These are phyloP conservation scores for Lichtheimia ornata DNA, from an alignment of 371 early-diverging fungal species.

Conservation along the genomic window DNA sequence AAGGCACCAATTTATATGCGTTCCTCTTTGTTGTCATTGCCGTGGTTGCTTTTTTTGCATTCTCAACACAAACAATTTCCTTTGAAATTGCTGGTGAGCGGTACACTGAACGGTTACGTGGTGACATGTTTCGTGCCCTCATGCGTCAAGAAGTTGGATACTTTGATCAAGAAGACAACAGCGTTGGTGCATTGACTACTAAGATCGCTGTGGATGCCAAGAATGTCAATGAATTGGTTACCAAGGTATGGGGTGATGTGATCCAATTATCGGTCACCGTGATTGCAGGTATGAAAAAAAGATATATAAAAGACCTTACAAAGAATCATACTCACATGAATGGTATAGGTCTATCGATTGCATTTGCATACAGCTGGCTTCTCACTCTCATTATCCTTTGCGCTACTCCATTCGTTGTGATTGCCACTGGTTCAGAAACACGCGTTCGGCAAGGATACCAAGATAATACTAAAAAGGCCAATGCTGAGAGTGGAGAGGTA, in stretches of 20 bases:
- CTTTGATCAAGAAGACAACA: conserved; percentile 84
- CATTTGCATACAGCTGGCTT: conserved; percentile 48
- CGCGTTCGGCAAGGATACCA: conserved; percentile 46
- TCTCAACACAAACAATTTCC: conserved; percentile 35
- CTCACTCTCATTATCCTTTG: conserved; percentile 53
- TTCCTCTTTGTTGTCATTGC: conserved; percentile 76
- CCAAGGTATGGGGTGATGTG: conserved; percentile 65
- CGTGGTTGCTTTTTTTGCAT: conserved; percentile 48
- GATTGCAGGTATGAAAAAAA: conserved; percentile 26
- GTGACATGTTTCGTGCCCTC: conserved; percentile 57
- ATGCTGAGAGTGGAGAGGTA: conserved; percentile 61
- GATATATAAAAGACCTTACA: too few relatives aligned
- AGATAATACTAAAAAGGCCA: conserved; percentile 56
- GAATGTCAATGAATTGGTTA: conserved; percentile 67
- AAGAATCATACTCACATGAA: too few relatives aligned
- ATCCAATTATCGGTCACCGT: conserved; percentile 54
- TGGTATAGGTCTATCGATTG: conserved; percentile 27
- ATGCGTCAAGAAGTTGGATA: conserved; percentile 84
- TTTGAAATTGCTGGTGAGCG: conserved; percentile 61
- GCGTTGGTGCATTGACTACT: conserved; percentile 85
- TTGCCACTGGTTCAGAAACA: conserved; percentile 30
- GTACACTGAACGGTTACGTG: conserved; percentile 64
- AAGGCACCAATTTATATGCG: conserved; percentile 72
- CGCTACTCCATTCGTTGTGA: conserved; percentile 39
- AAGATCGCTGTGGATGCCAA: conserved; percentile 86